These are phyloP conservation scores for Zymoseptoria crescenta DNA, from an alignment of 2,329 filamentous ascomycete genomes.

Conservation along the genomic window DNA sequence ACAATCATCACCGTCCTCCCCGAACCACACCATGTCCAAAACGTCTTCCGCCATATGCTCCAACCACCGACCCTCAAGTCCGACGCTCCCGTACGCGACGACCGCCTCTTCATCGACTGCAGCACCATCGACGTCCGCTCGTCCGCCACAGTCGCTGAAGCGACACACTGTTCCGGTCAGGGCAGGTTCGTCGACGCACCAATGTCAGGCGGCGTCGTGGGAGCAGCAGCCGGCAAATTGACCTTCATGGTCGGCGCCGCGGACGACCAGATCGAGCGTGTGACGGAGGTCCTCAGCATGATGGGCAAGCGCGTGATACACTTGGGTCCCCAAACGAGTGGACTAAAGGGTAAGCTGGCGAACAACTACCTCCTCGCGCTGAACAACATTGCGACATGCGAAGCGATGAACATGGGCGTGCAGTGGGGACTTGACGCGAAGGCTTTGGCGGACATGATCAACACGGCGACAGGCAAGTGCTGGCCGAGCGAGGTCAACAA, in stretches of 20 bases:
- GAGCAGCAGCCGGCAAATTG: conserved; percentile 75
- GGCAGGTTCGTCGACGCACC: conserved; percentile 87
- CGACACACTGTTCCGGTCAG: conserved; percentile 57
- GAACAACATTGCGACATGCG: conserved; percentile 71
- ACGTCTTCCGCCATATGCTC: conserved; percentile 72
- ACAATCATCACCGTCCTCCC: conserved; percentile 83
- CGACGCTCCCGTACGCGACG: conserved; percentile 38
- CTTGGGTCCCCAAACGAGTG: conserved; percentile 75
- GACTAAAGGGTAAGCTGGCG: conserved; percentile 84
- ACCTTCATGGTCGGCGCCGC: conserved; percentile 91
- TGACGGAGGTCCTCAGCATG: conserved; percentile 61
- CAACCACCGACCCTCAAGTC: conserved; percentile 47
- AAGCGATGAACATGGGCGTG: conserved; percentile 60
- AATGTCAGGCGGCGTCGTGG: conserved; percentile 94
- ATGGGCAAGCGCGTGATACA: conserved; percentile 87
- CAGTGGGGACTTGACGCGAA: conserved; percentile 56
- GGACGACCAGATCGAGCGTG: conserved; percentile 51
- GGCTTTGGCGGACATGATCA: conserved; percentile 76
- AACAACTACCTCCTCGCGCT: conserved; percentile 96
- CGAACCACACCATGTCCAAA: conserved; percentile 78
- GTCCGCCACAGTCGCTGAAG: conserved; percentile 67
- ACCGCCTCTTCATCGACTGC: conserved; percentile 85
- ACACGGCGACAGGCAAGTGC: conserved; percentile 86
- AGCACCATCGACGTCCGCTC: conserved; percentile 92
- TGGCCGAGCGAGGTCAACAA: conserved; percentile 97